Evolutionary conservation across 805 yeast species (phyloP), one percentile per base, ranked within the genome.

Genomic region (Candida silvicultrix): DNA sequence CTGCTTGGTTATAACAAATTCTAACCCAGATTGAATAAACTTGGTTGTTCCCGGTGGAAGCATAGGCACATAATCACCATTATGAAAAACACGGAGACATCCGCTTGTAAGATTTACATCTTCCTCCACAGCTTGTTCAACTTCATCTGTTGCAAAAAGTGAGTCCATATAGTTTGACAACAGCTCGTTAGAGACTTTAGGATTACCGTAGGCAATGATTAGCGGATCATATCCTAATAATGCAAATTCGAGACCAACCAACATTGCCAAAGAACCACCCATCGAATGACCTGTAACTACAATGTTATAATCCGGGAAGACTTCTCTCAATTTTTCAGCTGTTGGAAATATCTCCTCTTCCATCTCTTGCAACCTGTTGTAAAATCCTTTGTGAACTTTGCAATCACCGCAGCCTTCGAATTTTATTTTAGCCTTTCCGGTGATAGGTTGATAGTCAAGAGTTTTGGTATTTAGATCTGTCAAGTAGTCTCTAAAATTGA

Each of bases 261-360:
- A 66, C 2, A 72, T 63, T 1, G 90, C 83, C 32, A 84, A 56
- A 0, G 92, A 88, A 0, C 83, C 95, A 2, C 89, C 89, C 46
- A 85, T 63, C 0, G 95, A 86, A 62, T 86, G 95, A 0, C 95
- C 95, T 0, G 81, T 67, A 2, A 82, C 68, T 1, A 77, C 71
- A 9, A 84, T 48, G 22, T 65, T 58, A 59, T 80, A 83, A 31
- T 68, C 69, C 0, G 82, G 81, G 54, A 75, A 63, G 10, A 64
- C 53, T 2, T 61, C 50, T 25, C 63, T 54, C 29, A 78, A 58
- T 8, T 53, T 53, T 12, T 64, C 55, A 5, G 82, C 60, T 0
- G 49, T 38, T 11, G 49, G 45, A 28, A 54, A 53, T 1, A 54
- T 45, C 15, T 62, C 55, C 5, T 57, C 62, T 40, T 70, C 65